Evolutionary conservation across 345 rosid species (phyloP).

Genomic region (Euphorbia tirucalli): DNA sequence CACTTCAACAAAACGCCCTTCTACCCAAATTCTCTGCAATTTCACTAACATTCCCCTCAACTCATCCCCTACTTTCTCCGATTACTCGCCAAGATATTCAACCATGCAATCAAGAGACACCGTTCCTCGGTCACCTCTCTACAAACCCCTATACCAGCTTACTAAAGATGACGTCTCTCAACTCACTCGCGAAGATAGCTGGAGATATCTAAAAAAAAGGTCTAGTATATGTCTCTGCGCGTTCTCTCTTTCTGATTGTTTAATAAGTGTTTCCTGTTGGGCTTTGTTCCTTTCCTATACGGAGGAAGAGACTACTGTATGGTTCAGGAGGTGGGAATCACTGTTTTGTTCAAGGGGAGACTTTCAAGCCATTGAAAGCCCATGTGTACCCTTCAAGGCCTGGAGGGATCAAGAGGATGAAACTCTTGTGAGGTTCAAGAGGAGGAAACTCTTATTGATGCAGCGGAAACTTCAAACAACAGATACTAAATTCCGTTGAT

Average conservation of each 20-base stretch:
- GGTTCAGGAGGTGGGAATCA: no score
- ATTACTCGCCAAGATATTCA: constrained; percentile 5
- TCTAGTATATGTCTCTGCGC: constrained; percentile 40
- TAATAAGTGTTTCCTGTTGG: no score
- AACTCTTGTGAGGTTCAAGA: no score
- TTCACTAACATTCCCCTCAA: neutral
- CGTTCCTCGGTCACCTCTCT: constrained; percentile 48
- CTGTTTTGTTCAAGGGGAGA: no score
- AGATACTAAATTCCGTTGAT: no score
- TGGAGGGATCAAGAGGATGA: no score
- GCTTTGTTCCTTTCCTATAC: no score
- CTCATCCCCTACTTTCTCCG: neutral
- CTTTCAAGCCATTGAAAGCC: no score
- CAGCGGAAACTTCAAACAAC: no score
- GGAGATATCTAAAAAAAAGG: constrained; percentile 85
- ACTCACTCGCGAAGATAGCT: constrained; percentile 95
- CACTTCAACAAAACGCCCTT: neutral
- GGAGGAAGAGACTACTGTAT: no score
- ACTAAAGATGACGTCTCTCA: constrained; percentile 97
- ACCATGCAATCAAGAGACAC: constrained; percentile 20
- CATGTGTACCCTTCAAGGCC: no score
- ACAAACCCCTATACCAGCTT: constrained; percentile 64
- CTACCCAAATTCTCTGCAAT: constrained; percentile 7
- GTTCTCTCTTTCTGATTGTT: neutral
- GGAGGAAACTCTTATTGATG: no score